Evolutionary conservation across 805 yeast genomes (phyloP).

Genomic region (Yamadazyma kitorensis): DNA sequence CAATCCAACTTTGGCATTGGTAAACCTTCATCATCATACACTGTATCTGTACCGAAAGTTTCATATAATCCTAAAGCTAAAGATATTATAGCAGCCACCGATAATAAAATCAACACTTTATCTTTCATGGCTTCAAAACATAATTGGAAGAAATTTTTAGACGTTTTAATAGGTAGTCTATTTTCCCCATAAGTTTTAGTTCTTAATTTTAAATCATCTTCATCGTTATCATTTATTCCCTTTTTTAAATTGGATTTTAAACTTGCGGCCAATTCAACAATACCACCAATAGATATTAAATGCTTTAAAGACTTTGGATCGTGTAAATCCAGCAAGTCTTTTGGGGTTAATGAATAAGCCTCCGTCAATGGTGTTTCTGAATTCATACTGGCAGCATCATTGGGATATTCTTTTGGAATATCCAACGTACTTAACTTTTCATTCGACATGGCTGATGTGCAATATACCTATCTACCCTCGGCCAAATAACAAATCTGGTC

Average conservation of each 20-base stretch:
- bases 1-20: conserved; percentile 85
- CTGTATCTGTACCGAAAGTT: conserved; percentile 79
- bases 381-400: conserved; percentile 9
- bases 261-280: conserved; percentile 27
- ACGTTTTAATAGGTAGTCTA: conserved; percentile 64
- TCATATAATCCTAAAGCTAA: conserved; percentile 90
- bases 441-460: too few species aligned
- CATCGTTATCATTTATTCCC: conserved; percentile 41
- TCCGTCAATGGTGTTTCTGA: conserved; percentile 18
- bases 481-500: too few species aligned
- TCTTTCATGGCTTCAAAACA: conserved; percentile 87
- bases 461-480: too few species aligned
- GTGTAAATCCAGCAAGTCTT: conserved; percentile 47
- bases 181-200: conserved; percentile 62
- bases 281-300: conserved; percentile 46
- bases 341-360: conserved; percentile 10
- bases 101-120: conserved; percentile 78
- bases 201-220: conserved; percentile 36
- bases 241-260: conserved; percentile 34
- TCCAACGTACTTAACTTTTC: conserved; percentile 3
- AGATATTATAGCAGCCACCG: conserved; percentile 85
- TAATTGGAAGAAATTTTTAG: conserved; percentile 63
- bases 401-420: conserved; percentile 6
- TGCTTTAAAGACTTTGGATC: conserved; percentile 58
- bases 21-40: conserved; percentile 74